These are phyloP conservation scores for Suillus spraguei DNA, from an alignment of 768 basidiomycete genomes.

Conservation along the genomic window DNA sequence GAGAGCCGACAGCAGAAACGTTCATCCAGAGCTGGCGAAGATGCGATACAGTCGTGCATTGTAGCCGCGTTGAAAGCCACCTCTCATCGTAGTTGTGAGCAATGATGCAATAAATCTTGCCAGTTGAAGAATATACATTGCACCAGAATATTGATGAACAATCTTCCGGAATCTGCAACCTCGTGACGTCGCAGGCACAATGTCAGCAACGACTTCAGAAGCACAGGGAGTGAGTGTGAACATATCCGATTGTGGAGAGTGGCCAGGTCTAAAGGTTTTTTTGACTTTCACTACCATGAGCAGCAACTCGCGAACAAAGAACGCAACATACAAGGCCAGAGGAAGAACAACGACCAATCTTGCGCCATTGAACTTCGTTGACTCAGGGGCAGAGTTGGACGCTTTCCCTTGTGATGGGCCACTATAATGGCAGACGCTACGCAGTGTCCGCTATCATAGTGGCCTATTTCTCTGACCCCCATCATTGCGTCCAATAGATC, in stretches of 20 bases:
- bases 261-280: not conserved
- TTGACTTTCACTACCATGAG: not conserved
- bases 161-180: not conserved
- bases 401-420: not conserved
- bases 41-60: slow-evolving; percentile 77
- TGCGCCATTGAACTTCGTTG: not conserved
- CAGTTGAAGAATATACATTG: slow-evolving; percentile 26
- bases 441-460: not conserved
- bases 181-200: not conserved
- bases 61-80: slow-evolving; percentile 82
- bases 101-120: slow-evolving; percentile 72
- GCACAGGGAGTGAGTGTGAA: not conserved
- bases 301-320: not conserved
- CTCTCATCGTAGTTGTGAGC: slow-evolving; percentile 59
- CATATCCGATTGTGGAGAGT: too few relatives aligned
- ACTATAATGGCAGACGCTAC: not conserved
- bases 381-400: not conserved
- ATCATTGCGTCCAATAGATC: not conserved
- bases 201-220: not conserved
- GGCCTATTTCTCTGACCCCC: not conserved
- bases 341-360: not conserved
- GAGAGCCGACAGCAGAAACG: slow-evolving; percentile 64
- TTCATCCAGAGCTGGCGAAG: slow-evolving; percentile 59
- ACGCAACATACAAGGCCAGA: not conserved
- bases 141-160: too few relatives aligned